phyloP scores from a whole-genome alignment of 352 stramenopile species.

The Globisporangium paddicum region DNA sequence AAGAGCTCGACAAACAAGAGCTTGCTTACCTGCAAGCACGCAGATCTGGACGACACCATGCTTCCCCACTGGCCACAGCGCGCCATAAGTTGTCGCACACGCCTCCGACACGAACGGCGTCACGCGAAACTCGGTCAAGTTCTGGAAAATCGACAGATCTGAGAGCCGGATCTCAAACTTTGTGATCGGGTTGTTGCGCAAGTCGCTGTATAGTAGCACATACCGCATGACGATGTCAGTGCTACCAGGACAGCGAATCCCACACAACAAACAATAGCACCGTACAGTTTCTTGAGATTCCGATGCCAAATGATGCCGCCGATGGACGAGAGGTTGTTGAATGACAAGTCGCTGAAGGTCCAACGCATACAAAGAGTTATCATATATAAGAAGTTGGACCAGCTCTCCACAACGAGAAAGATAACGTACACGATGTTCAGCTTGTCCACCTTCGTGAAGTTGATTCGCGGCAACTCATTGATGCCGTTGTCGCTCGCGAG shows the following conservation, averaged over 20 bases:
- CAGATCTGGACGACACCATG: neutral
- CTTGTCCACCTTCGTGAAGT: slow-evolving; percentile 8
- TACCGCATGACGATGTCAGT: no score
- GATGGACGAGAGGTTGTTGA: slow-evolving; percentile 14
- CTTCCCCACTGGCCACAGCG: neutral
- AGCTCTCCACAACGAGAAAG: no score
- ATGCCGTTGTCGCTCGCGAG: slow-evolving; percentile 16
- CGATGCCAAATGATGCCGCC: slow-evolving; percentile 16
- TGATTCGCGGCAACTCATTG: slow-evolving; percentile 2
- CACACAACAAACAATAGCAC: neutral
- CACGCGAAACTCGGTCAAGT: slow-evolving; percentile 5
- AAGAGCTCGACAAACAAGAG: neutral
- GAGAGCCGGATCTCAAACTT: slow-evolving; percentile 17
- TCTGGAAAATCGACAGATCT: slow-evolving; percentile 12
- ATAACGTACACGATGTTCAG: slow-evolving; percentile 8
- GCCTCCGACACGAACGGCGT: slow-evolving; percentile 3
- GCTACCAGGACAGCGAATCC: neutral
- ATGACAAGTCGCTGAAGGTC: slow-evolving; percentile 22
- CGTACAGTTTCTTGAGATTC: slow-evolving; percentile 13
- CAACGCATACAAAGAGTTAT: no score
- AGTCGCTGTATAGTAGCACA: slow-evolving; percentile 8
- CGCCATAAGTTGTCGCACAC: neutral
- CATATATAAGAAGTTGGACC: neutral
- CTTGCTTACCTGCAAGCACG: slow-evolving; percentile 9
- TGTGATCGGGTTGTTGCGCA: slow-evolving; percentile 18